Evolutionary conservation across 768 basidiomycete species (phyloP).

Genomic region (Mycena haematopus): DNA sequence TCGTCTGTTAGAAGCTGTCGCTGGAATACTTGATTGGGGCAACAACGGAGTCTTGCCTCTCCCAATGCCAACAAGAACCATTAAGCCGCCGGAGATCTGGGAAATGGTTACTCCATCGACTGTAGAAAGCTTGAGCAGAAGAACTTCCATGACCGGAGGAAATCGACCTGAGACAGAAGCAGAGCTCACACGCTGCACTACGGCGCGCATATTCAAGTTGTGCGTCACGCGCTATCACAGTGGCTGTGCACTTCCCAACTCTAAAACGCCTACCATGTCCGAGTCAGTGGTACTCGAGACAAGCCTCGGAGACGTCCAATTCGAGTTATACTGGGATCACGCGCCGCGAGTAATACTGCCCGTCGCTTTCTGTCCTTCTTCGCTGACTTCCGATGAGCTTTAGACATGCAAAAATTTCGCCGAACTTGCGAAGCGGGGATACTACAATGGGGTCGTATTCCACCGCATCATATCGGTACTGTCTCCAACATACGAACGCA

Average conservation of each 20-base stretch:
- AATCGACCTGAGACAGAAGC: constrained; percentile 82
- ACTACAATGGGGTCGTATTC: constrained; percentile 90
- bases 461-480: constrained; percentile 90
- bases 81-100: constrained; percentile 81
- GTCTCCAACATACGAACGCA: constrained; percentile 3
- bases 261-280: constrained; percentile 34
- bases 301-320: constrained; percentile 81
- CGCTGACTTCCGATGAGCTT: constrained; percentile 27
- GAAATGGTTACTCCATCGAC: constrained; percentile 85
- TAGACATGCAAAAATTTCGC: constrained; percentile 96
- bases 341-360: constrained; percentile 69
- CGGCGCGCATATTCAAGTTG: constrained; percentile 82
- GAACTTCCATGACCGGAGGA: neutral
- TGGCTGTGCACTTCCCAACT: constrained; percentile 11
- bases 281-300: constrained; percentile 82
- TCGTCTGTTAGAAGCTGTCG: constrained; percentile 67
- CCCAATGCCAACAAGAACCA: constrained; percentile 92
- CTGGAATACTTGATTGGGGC: constrained; percentile 6
- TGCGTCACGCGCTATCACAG: constrained; percentile 6
- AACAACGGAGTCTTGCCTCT: constrained; percentile 54
- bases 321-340: constrained; percentile 94
- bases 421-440: constrained; percentile 88
- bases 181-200: constrained; percentile 82
- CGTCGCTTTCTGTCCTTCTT: neutral
- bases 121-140: constrained; percentile 38